phyloP scores from a whole-genome alignment of 2,329 filamentous ascomycete genomes.

The Exophiala dermatitidis region DNA sequence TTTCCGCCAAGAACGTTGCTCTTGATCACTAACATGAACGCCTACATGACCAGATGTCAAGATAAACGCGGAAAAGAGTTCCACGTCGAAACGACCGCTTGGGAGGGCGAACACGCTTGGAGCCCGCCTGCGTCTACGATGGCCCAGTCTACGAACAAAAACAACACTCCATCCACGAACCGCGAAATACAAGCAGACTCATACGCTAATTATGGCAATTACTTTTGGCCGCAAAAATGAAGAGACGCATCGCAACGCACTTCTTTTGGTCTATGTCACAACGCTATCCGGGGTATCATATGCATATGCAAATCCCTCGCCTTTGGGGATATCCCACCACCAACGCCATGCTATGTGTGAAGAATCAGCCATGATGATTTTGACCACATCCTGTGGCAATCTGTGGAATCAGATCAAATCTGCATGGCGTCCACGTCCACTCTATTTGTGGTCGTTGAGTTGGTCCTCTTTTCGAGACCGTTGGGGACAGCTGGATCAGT shows the following conservation, averaged over 20 bases:
- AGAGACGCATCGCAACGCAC: neutral
- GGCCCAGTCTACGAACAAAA: conserved; percentile 1
- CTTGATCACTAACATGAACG: too few relatives aligned
- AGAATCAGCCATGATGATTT: neutral
- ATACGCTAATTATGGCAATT: conserved; percentile 14
- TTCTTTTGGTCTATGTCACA: neutral
- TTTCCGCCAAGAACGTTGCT: too few relatives aligned
- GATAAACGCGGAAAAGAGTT: conserved; percentile 30
- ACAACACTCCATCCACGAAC: neutral
- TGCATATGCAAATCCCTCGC: conserved; percentile 5
- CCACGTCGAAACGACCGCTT: conserved; percentile 56
- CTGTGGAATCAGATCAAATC: conserved; percentile 7
- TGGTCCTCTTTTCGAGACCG: conserved; percentile 24
- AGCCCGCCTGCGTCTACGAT: conserved; percentile 26
- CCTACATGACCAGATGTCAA: conserved; percentile 8
- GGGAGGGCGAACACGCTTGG: conserved; percentile 45
- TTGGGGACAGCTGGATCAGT: conserved; percentile 24
- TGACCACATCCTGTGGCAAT: conserved; percentile 1
- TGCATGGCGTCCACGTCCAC: conserved; percentile 9
- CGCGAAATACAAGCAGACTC: conserved; percentile 1
- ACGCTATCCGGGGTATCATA: conserved; percentile 17
- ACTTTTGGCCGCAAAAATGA: conserved; percentile 24
- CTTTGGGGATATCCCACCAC: neutral
- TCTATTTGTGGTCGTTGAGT: conserved; percentile 5
- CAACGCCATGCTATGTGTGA: conserved; percentile 23